Evolutionary conservation across 1,284 basidiomycete species (phyloP).

Genomic region (Filobasidium uniguttulatum): DNA sequence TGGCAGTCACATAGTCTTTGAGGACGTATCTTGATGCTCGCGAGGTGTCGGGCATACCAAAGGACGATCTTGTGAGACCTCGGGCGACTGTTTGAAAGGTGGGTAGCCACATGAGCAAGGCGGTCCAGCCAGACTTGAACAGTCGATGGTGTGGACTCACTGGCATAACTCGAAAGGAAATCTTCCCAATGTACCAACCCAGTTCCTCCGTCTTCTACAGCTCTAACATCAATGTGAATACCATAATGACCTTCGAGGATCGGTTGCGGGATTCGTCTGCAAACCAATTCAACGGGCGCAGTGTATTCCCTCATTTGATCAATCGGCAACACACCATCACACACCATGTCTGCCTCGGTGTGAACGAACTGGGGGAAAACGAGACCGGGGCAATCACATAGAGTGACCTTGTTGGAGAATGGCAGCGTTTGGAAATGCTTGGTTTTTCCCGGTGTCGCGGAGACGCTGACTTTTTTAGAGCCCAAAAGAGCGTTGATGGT

Average conservation of each 20-base stretch:
- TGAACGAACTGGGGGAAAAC: constrained; percentile 98
- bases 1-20: constrained; percentile 96
- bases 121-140: no score
- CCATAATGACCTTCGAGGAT: constrained; percentile 89
- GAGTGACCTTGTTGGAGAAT: constrained; percentile 67
- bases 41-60: constrained; percentile 95
- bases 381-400: constrained; percentile 98
- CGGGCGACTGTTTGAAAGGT: constrained; percentile 53
- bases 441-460: constrained; percentile 93
- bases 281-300: constrained; percentile 69
- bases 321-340: constrained; percentile 93
- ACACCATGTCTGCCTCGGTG: constrained; percentile 87
- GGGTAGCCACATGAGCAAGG: background rate
- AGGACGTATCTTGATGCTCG: constrained; percentile 82
- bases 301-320: constrained; percentile 95
- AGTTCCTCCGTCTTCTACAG: constrained; percentile 72
- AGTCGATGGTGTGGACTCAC: no score
- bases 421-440: constrained; percentile 99
- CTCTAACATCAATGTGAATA: constrained; percentile 54
- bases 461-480: constrained; percentile 89
- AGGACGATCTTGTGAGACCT: constrained; percentile 82
- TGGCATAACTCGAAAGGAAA: constrained; percentile 75
- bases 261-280: constrained; percentile 62
- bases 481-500: constrained; percentile 48
- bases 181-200: constrained; percentile 66